Evolutionary conservation across 2,329 filamentous ascomycete genomes (phyloP), one percentile per base, ranked within the genome.

Genomic region (Pseudogymnoascus sp.): DNA sequence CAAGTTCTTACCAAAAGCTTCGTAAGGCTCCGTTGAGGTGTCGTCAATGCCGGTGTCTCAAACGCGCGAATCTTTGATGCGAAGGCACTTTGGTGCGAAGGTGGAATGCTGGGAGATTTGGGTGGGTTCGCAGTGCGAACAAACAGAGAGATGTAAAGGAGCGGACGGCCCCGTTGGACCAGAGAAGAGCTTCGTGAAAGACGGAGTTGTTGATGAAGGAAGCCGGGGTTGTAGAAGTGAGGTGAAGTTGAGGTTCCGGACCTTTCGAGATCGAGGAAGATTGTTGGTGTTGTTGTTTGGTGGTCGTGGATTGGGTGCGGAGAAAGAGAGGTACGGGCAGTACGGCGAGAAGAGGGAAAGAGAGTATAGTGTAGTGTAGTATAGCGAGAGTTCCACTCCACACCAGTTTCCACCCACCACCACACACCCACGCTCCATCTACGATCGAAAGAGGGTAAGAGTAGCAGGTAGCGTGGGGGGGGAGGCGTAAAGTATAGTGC

Each of bases 141-240:
- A 56, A 56, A 56, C 50, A 24, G 47, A n/a, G 21, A 29, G 35
- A 33, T 61, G 59, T 61, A 61, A 61, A 61, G 59, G 59, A 61
- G 59, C 59, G 59, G 59, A 61, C 59, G 59, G 59, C 33, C 59
- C 59, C 59, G 37, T 38, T 61, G 59, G 59, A 61, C 59, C 59
- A 61, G 59, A 61, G 59, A 61, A 42, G 37, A 33, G 29, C 29
- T 26, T 33, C 50, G 50, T 33, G 50, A 33, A 13, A 10, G 59
- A 61, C 33, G 33, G 13, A 26, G 59, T 38, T 40, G 29, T 21
- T 61, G 59, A 38, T 61, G 59, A 61, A 21, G 31, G 33, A 56
- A 56, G 50, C 33, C 50, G 50, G 14, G 31, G 8, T 4, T 29
- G 24, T 29, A 56, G 10, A 33, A 56, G 47, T 50, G 11, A 50